Evolutionary conservation across 192 early-diverging fungal genomes (phyloP).

Genomic region (Coemansia sp.): DNA sequence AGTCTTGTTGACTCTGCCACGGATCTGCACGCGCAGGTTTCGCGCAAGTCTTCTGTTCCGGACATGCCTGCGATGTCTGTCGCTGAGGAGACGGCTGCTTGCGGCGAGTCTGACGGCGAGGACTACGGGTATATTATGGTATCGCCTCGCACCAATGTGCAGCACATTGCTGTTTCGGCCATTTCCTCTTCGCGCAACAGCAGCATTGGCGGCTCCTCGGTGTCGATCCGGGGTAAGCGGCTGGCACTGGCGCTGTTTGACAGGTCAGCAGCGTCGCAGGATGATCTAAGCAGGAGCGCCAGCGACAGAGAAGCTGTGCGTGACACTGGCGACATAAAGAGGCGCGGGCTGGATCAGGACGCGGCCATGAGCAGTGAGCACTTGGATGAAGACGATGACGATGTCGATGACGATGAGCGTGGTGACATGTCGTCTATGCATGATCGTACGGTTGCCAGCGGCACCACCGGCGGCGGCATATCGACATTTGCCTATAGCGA

Average conservation of each 20-base stretch:
- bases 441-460: slow-evolving; percentile 3
- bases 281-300: not conserved
- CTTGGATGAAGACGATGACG: not conserved
- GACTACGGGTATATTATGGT: slow-evolving; percentile 58
- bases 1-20: not conserved
- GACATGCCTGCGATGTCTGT: not conserved
- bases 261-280: slow-evolving; percentile 9
- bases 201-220: slow-evolving; percentile 12
- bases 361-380: not conserved
- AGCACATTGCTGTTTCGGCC: slow-evolving; percentile 25
- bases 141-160: slow-evolving; percentile 48
- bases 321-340: slow-evolving; percentile 6
- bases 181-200: slow-evolving; percentile 22
- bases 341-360: not conserved
- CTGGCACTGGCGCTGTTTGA: slow-evolving; percentile 11
- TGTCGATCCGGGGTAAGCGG: slow-evolving; percentile 7
- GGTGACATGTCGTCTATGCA: not conserved
- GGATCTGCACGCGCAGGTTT: not conserved
- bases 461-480: not conserved
- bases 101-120: slow-evolving; percentile 38
- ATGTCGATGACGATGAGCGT: slow-evolving; percentile 4
- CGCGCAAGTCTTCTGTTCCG: not conserved
- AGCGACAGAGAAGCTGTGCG: slow-evolving; percentile 21
- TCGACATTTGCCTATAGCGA: not conserved
- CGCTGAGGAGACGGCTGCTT: slow-evolving; percentile 1